Conservation (phyloP, 2,329 filamentous ascomycete genomes). For the Colletotrichum sp. region DNA sequence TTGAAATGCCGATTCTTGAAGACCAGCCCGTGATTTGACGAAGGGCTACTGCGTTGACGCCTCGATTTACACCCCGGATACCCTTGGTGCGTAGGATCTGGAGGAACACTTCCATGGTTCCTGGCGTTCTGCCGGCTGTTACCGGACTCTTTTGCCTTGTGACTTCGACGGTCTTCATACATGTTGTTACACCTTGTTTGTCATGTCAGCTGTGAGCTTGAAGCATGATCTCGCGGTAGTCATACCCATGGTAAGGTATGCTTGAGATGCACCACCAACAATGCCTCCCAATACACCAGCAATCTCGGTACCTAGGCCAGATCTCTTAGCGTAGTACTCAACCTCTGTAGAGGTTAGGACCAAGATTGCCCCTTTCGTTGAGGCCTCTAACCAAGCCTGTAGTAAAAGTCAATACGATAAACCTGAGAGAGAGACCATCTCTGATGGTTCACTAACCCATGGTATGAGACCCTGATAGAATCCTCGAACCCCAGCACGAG, state of each 20-base stretch:
- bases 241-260: conserved; percentile 20
- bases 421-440: accelerated
- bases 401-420: not conserved
- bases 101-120: conserved; percentile 15
- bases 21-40: conserved; percentile 22
- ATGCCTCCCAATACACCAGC: conserved; percentile 17
- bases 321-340: not conserved
- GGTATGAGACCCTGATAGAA: conserved; percentile 23
- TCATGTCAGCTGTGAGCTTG: not conserved
- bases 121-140: not conserved
- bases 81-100: conserved; percentile 16
- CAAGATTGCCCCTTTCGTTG: not conserved
- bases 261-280: conserved; percentile 17
- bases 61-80: conserved; percentile 18
- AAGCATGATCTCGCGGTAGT: too few relatives aligned
- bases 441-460: not conserved
- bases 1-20: conserved; percentile 21
- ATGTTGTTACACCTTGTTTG: conserved; percentile 9
- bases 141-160: not conserved
- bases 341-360: not conserved
- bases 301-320: not conserved
- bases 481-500: conserved; percentile 1
- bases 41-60: conserved; percentile 20
- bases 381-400: conserved; percentile 16
- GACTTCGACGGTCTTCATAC: conserved; percentile 21